phyloP scores from a whole-genome alignment of 371 early-diverging fungal species.

The Saksenaea vasiformis region DNA sequence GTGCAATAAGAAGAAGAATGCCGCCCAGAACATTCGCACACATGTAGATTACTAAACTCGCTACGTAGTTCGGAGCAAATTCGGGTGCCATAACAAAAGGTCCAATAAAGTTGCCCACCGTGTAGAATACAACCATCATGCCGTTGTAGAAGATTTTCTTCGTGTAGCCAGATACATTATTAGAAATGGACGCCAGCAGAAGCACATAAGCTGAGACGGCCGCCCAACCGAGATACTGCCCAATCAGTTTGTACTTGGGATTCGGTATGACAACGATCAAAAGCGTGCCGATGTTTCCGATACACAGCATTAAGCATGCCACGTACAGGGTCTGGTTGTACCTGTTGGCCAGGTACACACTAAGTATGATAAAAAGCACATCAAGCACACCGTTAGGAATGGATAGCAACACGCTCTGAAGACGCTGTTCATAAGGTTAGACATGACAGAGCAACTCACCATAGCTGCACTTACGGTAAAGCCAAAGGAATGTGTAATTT shows the following conservation, averaged over 20 bases:
- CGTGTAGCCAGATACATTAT: conserved; percentile 21
- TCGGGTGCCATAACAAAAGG: conserved; percentile 20
- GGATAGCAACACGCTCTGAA: conserved; percentile 11
- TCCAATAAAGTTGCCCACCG: conserved; percentile 7
- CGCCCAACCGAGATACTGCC: conserved; percentile 5
- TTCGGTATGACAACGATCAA: conserved; percentile 11
- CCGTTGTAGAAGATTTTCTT: conserved; percentile 23
- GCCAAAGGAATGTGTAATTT: conserved; percentile 34
- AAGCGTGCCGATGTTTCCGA: conserved; percentile 13
- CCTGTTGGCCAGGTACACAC: background rate
- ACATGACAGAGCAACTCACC: background rate
- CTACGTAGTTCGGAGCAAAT: conserved; percentile 11
- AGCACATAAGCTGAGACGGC: conserved; percentile 12
- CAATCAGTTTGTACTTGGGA: conserved; percentile 8
- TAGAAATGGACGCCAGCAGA: conserved; percentile 13
- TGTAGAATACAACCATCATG: conserved; percentile 14
- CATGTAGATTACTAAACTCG: conserved; percentile 20
- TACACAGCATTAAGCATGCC: background rate
- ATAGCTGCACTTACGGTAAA: conserved; percentile 30
- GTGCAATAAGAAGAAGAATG: conserved; percentile 13
- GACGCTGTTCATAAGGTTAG: conserved; percentile 26
- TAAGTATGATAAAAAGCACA: conserved; percentile 1
- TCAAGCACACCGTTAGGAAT: conserved; percentile 16
- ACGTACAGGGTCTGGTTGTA: conserved; percentile 11
- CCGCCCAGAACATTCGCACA: conserved; percentile 11